These are phyloP conservation scores for Neonectria neomacrospora DNA, from an alignment of 2,329 filamentous ascomycete species.

Conservation along the genomic window DNA sequence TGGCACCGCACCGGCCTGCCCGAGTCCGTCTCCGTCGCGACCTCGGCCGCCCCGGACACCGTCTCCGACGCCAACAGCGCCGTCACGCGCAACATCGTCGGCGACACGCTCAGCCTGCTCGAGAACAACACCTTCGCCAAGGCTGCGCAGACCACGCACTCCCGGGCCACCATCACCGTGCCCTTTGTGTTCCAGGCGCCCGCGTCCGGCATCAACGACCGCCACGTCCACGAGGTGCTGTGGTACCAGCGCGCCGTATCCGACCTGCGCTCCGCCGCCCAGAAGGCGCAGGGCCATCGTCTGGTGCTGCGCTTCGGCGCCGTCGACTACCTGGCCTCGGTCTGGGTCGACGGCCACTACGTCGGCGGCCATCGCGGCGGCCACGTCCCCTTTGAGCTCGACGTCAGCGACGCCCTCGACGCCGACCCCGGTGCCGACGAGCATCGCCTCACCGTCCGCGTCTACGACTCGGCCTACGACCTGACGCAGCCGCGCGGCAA, in stretches of 20 bases:
- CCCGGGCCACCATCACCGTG: constrained; percentile 66
- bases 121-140: constrained; percentile 56
- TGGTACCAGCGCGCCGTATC: constrained; percentile 70
- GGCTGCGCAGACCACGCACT: constrained; percentile 46
- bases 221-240: constrained; percentile 72
- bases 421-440: constrained; percentile 38
- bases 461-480: constrained; percentile 73
- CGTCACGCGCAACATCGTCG: constrained; percentile 58
- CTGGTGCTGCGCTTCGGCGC: constrained; percentile 68
- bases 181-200: constrained; percentile 74
- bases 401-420: constrained; percentile 62
- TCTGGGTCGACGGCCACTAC: constrained; percentile 65
- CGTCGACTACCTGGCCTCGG: constrained; percentile 69
- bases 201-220: constrained; percentile 70
- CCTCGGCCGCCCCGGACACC: constrained; percentile 41
- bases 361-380: constrained; percentile 68
- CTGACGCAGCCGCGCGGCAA: constrained; percentile 74
- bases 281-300: constrained; percentile 54
- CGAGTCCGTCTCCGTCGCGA: constrained; percentile 48
- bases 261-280: constrained; percentile 59
- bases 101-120: constrained; percentile 59
- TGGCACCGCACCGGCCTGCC: constrained; percentile 68
- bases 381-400: constrained; percentile 68
- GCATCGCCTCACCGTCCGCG: constrained; percentile 64
- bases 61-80: constrained; percentile 50